Percentiles rank a stretch among this genome's conserved stretches.
phyloP scores from a whole-genome alignment of 1,284 basidiomycete genomes.

The Irpex sp. region DNA sequence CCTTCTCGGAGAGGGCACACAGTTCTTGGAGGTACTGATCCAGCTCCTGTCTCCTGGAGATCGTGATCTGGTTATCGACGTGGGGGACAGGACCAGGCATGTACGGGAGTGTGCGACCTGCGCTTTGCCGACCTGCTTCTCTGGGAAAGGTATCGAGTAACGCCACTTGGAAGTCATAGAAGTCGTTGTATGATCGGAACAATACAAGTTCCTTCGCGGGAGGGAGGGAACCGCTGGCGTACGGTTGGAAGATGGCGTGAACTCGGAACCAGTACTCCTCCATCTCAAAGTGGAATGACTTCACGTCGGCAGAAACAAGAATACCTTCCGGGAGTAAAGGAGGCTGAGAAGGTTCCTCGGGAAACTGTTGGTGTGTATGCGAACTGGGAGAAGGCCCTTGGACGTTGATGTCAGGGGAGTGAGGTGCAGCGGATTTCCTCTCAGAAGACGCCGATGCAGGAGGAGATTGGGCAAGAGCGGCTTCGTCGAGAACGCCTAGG shows the following conservation, averaged over 20 bases:
- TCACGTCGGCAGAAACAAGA: slow-evolving; percentile 85
- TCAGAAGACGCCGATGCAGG: slow-evolving; percentile 10
- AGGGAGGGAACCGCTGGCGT: slow-evolving; percentile 53
- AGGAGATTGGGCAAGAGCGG: slow-evolving; percentile 7
- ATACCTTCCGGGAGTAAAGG: slow-evolving; percentile 71
- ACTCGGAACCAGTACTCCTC: slow-evolving; percentile 98
- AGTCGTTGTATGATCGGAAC: slow-evolving; percentile 96
- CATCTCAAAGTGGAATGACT: slow-evolving; percentile 95
- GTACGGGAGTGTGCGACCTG: slow-evolving; percentile 81
- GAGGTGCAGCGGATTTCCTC: background rate
- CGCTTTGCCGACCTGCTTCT: slow-evolving; percentile 79
- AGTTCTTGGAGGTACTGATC: slow-evolving; percentile 87
- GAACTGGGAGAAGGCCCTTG: slow-evolving; percentile 24
- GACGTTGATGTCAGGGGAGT: slow-evolving; percentile 10
- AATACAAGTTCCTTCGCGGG: slow-evolving; percentile 82
- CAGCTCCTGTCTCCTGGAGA: slow-evolving; percentile 78
- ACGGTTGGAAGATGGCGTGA: slow-evolving; percentile 85
- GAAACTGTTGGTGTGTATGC: slow-evolving; percentile 17
- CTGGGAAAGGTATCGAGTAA: slow-evolving; percentile 84
- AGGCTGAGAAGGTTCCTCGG: slow-evolving; percentile 21
- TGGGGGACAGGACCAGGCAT: slow-evolving; percentile 92
- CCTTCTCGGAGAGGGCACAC: slow-evolving; percentile 53
- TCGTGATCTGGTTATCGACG: slow-evolving; percentile 86
- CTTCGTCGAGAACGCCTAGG: slow-evolving; percentile 83
- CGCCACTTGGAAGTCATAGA: slow-evolving; percentile 95